Conservation (phyloP, 768 basidiomycete genomes). For the button mushroom (Agaricus bisporus) region DNA sequence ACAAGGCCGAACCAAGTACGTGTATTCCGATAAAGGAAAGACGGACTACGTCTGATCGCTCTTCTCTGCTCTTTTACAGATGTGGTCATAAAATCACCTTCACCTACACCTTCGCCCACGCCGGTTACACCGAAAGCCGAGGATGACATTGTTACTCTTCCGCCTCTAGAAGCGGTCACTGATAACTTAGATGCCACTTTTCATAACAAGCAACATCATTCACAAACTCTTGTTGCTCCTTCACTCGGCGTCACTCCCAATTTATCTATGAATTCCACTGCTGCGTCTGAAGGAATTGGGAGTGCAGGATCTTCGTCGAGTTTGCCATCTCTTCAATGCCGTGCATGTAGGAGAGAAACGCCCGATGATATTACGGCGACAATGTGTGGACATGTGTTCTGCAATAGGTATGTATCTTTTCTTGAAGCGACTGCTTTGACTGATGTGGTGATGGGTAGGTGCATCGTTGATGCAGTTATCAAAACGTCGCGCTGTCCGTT, state of each 20-base stretch:
- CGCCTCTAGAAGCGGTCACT: neutral
- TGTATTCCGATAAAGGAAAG: neutral
- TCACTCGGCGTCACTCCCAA: conserved; percentile 6
- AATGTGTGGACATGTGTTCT: conserved; percentile 61
- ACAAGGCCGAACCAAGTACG: neutral
- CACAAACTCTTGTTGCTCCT: neutral
- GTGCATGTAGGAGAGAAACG: conserved; percentile 41
- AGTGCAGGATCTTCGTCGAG: conserved; percentile 6
- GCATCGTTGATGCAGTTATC: conserved; percentile 45
- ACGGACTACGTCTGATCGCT: neutral
- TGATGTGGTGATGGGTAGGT: conserved; percentile 26
- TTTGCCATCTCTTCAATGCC: conserved; percentile 36
- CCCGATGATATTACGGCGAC: conserved; percentile 51
- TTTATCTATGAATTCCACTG: conserved; percentile 3
- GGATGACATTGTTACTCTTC: neutral
- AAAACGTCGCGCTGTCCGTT: conserved; percentile 44
- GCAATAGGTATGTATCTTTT: conserved; percentile 36
- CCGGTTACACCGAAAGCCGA: neutral
- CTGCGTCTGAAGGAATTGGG: conserved; percentile 3
- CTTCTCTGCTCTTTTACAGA: neutral
- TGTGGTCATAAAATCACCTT: neutral
- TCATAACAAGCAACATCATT: neutral
- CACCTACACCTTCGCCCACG: neutral
- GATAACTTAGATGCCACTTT: neutral
- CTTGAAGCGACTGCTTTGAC: neutral